Evolutionary conservation across 2,329 filamentous ascomycete genomes (phyloP), one percentile per base, ranked within the genome.

Genomic region (Aspergillus brasiliensis): DNA sequence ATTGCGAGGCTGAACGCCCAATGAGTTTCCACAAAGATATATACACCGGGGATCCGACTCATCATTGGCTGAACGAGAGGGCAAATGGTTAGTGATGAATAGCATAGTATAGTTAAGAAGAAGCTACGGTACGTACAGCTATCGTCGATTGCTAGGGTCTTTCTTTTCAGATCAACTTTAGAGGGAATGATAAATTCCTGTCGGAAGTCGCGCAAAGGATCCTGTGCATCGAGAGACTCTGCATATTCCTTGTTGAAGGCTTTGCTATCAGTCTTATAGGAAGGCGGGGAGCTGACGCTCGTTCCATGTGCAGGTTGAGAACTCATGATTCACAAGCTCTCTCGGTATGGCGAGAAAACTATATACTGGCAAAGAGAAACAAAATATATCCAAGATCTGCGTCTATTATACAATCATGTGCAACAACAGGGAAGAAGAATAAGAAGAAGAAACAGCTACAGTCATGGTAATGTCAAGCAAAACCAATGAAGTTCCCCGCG

Each of bases 1-100:
- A 13, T 84, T 84, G 62, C 84, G 86, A 47, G 93, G 92, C 74
- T 97, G 92, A 3, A 94, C 84, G 38, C 92, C 92, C 1, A 97
- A 84, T 0, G 92, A 96, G 79, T 97, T 96, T 58, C 93, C 93
- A 66, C 92, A 94, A 64, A 97, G 87, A 75, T 97, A 97, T 60
- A 91, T 88, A 60, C 83, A 84, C 51, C 79, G 77, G 27, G 81
- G 77, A n/a, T 80, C 67, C 13, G 69, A 68, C n/a, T 77, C 68
- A 42, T 76, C 74, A 17, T 34, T 25, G 27, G 54, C 62, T 66
- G 17, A 15, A 34, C 17, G 23, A 11, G 25, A 44, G 34, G 11
- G n/a, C 23, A 58, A 21, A 44, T 46, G 28, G 46, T 57, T 49
- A 59, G 56, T 40, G n/a, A 23, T 19, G n/a, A 38, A 51, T n/a